Evolutionary conservation across 257 asterid genomes (phyloP).

Genomic region (Solanum chiquidenum): DNA sequence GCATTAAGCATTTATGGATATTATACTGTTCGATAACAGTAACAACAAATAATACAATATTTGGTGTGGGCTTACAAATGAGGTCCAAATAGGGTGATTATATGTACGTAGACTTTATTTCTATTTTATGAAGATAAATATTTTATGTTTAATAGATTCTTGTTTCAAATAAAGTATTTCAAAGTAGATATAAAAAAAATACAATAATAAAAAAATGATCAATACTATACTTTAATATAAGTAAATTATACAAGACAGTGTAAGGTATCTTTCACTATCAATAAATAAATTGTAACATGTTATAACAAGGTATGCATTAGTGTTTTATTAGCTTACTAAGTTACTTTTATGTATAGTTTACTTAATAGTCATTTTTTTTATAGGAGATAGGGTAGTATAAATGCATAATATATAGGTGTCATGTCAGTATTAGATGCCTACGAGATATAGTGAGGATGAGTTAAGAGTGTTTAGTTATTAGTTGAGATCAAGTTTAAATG

Average conservation of each 20-base stretch:
- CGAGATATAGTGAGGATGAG: rapidly evolving
- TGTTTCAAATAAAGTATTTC: too few relatives aligned
- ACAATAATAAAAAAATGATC: too few relatives aligned
- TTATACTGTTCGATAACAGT: not conserved
- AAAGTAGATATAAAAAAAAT: too few relatives aligned
- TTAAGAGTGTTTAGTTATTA: too few relatives aligned
- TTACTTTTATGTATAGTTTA: not conserved
- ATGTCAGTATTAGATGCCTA: not conserved
- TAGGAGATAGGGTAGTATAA: not conserved
- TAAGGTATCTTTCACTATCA: not conserved
- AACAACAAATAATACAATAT: not conserved
- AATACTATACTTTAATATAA: not conserved
- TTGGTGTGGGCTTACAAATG: not conserved
- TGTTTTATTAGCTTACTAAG: not conserved
- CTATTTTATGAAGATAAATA: rapidly evolving
- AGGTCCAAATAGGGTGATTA: not conserved
- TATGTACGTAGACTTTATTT: rapidly evolving
- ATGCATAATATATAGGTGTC: not conserved
- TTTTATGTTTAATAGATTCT: rapidly evolving
- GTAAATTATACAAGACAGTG: not conserved
- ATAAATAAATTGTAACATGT: not conserved
- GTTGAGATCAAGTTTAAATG: too few relatives aligned
- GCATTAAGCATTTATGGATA: not conserved
- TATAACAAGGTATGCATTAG: not conserved
- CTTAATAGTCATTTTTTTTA: not conserved